These are phyloP conservation scores for Thielaviopsis euricoi DNA, from an alignment of 2,329 filamentous ascomycete species.

Conservation along the genomic window DNA sequence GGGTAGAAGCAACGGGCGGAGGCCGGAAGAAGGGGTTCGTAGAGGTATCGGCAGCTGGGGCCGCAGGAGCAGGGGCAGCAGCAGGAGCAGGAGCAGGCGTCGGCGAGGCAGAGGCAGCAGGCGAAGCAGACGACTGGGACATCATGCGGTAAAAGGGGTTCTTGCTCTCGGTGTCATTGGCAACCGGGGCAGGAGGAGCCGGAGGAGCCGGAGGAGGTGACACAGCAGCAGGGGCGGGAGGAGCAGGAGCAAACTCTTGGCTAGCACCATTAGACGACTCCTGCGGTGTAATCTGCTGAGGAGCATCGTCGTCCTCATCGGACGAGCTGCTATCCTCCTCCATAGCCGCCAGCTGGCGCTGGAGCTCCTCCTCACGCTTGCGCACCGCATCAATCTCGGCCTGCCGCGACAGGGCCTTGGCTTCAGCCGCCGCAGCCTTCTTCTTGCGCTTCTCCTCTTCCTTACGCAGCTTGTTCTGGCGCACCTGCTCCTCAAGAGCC, in stretches of 20 bases:
- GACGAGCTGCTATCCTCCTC: slow-evolving; percentile 57
- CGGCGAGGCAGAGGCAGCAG: slow-evolving; percentile 16
- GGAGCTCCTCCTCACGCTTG: slow-evolving; percentile 77
- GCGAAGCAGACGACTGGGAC: slow-evolving; percentile 41
- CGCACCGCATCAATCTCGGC: slow-evolving; percentile 85
- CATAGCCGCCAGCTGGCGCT: slow-evolving; percentile 66
- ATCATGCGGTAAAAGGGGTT: slow-evolving; percentile 93
- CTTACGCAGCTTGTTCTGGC: slow-evolving; percentile 85
- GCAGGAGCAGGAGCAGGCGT: too few species aligned
- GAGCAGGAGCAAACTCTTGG: slow-evolving; percentile 36
- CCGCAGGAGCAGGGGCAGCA: slow-evolving; percentile 26
- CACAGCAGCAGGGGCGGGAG: slow-evolving; percentile 28
- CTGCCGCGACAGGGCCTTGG: slow-evolving; percentile 68
- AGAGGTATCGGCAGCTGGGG: slow-evolving; percentile 37
- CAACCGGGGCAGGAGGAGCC: slow-evolving; percentile 29
- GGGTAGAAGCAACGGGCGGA: slow-evolving; percentile 16
- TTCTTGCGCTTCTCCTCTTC: slow-evolving; percentile 88
- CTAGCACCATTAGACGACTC: slow-evolving; percentile 39
- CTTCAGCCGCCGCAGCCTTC: slow-evolving; percentile 72
- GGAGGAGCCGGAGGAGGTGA: slow-evolving; percentile 34
- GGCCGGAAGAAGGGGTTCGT: slow-evolving; percentile 77
- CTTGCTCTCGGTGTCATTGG: slow-evolving; percentile 59
- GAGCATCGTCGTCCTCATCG: slow-evolving; percentile 68
- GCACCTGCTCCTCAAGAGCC: slow-evolving; percentile 85
- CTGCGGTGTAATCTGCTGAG: slow-evolving; percentile 49